Base-by-base conservation (phyloP, 192 early-diverging fungal species). In the Radiomyces spectabilis region DNA sequence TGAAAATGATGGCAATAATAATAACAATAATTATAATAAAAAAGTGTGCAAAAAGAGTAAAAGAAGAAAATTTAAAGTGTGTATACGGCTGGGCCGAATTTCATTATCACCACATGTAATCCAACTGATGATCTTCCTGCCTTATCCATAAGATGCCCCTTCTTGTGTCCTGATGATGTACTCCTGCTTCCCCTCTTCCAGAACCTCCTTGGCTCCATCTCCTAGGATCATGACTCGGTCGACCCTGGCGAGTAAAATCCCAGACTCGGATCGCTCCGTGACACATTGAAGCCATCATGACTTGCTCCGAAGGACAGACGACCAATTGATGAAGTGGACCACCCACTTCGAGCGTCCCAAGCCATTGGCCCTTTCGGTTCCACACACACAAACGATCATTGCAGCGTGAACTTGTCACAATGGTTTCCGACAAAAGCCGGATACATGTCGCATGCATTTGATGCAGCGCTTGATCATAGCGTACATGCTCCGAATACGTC, bases 221-320 rank as follows among this genome's bases (percentile, higher is more conserved):
- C 42, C 42, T n/a, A n/a, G n/a, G n/a, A n/a, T 24, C 42, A 44
- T 44, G 15, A 44, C 10, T 44, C 27, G 42, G 21, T 44, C 42
- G 42, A 44, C 22, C 21, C 42, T 19, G 12, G 42, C 21, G 22
- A 21, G 22, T 44, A 44, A 44, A 44, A 44, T 44, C 15, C 42
- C 42, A 44, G 8, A 25, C 27, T 25, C 27, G 10, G 42, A 44
- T 25, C 27, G 27, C 42, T 19, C 42, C 42, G 27, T 44, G 22
- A 25, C 42, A 44, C 42, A 25, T 44, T 44, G 42, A 25, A 12
- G 15, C 22, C 42, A 44, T 44, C 42, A 44, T 44, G 21, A 24
- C 18, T 44, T 44, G 15, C 10, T 44, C 42, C 18, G 42, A 44
- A 44, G 10, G 39, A n/a, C 22, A 25, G 22, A 44, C 18, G 12